A percentile compares a stretch with the other conserved stretches of the same genome.
Evolutionary conservation across 2,329 filamentous ascomycete genomes (phyloP).

Genomic region (Chaetomium olivaceum): DNA sequence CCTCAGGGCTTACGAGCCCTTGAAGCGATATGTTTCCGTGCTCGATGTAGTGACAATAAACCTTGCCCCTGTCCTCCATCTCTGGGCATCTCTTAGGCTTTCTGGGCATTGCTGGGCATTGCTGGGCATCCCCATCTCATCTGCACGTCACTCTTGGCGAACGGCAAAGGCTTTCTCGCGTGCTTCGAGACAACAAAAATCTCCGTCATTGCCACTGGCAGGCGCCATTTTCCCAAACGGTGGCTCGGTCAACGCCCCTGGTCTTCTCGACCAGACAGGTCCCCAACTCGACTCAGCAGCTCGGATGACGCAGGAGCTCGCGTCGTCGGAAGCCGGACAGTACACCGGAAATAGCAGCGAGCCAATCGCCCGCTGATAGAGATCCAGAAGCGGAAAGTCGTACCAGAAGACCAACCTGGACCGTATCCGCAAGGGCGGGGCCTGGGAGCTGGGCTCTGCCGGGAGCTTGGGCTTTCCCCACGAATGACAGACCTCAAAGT

Average conservation of each 20-base stretch:
- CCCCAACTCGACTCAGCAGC: not conserved
- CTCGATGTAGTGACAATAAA: not conserved
- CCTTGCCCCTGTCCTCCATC: not conserved
- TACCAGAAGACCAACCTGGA: not conserved
- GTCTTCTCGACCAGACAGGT: not conserved
- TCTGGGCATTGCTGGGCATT: conserved; percentile 5
- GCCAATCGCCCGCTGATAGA: conserved; percentile 19
- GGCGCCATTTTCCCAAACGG: not conserved
- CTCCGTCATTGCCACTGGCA: not conserved
- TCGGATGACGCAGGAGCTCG: not conserved
- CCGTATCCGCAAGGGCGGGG: not conserved
- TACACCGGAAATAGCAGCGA: not conserved
- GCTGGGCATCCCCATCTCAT: conserved; percentile 4
- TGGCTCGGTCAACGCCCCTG: not conserved
- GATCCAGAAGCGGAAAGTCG: conserved; percentile 22
- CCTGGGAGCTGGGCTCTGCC: conserved; percentile 1
- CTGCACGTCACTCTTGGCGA: conserved; percentile 3
- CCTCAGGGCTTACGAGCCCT: not conserved
- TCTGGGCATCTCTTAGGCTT: conserved; percentile 5
- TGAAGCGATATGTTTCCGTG: not conserved
- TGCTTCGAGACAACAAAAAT: not conserved
- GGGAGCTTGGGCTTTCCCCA: conserved; percentile 18
- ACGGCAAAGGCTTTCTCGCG: conserved; percentile 4
- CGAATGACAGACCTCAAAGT: conserved; percentile 16
- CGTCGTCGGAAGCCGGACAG: not conserved